Conservation (phyloP, 345 rosid genomes). For the Eucalyptus pauciflora region DNA sequence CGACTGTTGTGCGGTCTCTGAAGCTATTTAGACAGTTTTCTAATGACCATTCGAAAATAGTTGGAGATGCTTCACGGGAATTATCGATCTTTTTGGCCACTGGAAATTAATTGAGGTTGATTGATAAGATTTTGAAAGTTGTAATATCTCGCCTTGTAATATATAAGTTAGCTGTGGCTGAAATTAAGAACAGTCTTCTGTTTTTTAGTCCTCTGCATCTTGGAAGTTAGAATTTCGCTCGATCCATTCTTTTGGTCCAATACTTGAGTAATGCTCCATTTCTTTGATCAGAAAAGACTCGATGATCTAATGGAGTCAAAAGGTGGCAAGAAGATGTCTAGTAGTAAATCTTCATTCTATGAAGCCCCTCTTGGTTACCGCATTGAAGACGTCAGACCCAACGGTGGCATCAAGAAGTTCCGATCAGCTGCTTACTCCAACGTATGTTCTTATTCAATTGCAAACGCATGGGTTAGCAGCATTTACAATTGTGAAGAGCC, state of each 20-base stretch:
- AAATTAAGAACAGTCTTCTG: background rate
- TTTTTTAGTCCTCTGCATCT: background rate
- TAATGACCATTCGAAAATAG: background rate
- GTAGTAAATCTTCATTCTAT: conserved; percentile 43
- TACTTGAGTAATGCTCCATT: background rate
- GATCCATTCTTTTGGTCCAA: background rate
- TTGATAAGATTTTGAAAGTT: background rate
- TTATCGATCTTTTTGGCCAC: background rate
- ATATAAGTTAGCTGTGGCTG: background rate
- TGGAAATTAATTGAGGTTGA: background rate
- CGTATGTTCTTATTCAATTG: conserved; percentile 18
- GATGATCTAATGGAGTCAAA: conserved; percentile 86
- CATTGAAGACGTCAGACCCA: conserved; percentile 90
- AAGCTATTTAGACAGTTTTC: background rate
- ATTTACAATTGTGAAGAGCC: background rate
- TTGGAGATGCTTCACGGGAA: background rate
- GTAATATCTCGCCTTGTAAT: background rate
- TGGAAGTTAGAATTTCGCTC: background rate
- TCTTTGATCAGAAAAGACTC: conserved; percentile 17
- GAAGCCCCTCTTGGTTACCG: conserved; percentile 92
- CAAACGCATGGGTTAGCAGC: background rate
- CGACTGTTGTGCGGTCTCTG: background rate
- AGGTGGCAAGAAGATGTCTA: conserved; percentile 72
- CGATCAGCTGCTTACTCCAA: conserved; percentile 92
- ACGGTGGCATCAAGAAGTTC: conserved; percentile 89